Conservation (phyloP, 2,329 filamentous ascomycete genomes). For the Xylaria sp. region DNA sequence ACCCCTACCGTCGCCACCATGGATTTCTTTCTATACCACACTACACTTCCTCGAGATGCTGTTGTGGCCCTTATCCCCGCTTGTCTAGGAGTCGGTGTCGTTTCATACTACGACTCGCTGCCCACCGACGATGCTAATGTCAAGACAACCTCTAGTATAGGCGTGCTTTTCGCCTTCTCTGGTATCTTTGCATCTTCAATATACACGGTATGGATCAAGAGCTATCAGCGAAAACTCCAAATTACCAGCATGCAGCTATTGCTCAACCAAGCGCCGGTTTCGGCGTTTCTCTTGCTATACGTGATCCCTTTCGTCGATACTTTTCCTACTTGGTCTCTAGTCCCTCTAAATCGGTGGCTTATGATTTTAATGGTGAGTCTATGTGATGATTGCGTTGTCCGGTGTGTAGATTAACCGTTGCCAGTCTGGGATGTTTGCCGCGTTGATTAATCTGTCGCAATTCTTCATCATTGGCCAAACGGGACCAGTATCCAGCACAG, state of each 20-base stretch:
- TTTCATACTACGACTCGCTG: slow-evolving; percentile 75
- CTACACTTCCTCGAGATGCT: slow-evolving; percentile 64
- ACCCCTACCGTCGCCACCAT: slow-evolving; percentile 72
- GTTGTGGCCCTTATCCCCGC: slow-evolving; percentile 67
- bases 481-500: slow-evolving; percentile 71
- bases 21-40: slow-evolving; percentile 70
- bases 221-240: slow-evolving; percentile 71
- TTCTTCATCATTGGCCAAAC: slow-evolving; percentile 71
- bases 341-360: slow-evolving; percentile 62
- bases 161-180: slow-evolving; percentile 71
- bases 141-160: slow-evolving; percentile 66
- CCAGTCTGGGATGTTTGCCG: slow-evolving; percentile 70
- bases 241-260: slow-evolving; percentile 76
- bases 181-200: slow-evolving; percentile 73
- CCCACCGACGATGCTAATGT: slow-evolving; percentile 57
- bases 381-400: background rate
- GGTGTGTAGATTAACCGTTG: slow-evolving; percentile 38
- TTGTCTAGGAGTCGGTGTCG: slow-evolving; percentile 71
- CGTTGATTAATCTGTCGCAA: slow-evolving; percentile 72
- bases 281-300: slow-evolving; percentile 70
- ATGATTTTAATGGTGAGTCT: slow-evolving; percentile 67
- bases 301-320: slow-evolving; percentile 73
- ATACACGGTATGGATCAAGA: slow-evolving; percentile 75
- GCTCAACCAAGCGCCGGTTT: slow-evolving; percentile 73
- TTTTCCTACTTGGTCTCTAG: slow-evolving; percentile 65